Evolutionary conservation across 345 rosid species (phyloP).

Genomic region (Carallia brachiata): DNA sequence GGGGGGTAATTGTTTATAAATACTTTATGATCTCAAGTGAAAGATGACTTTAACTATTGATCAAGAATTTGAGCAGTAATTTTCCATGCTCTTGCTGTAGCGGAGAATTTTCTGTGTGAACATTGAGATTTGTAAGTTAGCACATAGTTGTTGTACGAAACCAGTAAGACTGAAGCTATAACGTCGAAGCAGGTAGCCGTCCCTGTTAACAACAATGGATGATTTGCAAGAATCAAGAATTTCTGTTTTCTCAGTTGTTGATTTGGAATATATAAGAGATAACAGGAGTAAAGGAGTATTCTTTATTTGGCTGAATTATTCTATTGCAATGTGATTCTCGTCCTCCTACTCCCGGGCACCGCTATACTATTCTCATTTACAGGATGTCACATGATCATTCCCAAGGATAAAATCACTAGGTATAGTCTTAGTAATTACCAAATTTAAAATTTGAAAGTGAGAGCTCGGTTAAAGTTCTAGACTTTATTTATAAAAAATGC

Average conservation of each 20-base stretch:
- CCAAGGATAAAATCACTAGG: no score
- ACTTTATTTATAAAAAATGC: no score
- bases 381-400: no score
- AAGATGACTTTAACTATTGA: constrained; percentile 52
- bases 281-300: no score
- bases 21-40: no score
- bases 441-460: no score
- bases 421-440: no score
- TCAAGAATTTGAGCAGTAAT: constrained; percentile 87
- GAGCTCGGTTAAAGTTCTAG: no score
- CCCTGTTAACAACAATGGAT: not conserved
- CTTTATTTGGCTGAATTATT: no score
- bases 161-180: not conserved
- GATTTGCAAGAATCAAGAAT: not conserved
- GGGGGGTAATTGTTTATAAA: not conserved
- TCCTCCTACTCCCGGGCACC: no score
- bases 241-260: not conserved
- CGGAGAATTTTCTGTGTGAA: not conserved
- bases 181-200: not conserved
- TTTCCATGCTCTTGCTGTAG: constrained; percentile 77
- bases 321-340: no score
- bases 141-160: not conserved
- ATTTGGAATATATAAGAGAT: not conserved
- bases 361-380: no score
- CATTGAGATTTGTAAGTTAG: not conserved